Base-by-base conservation (phyloP, 2,329 filamentous ascomycete species). In the Penicillium sp. region DNA sequence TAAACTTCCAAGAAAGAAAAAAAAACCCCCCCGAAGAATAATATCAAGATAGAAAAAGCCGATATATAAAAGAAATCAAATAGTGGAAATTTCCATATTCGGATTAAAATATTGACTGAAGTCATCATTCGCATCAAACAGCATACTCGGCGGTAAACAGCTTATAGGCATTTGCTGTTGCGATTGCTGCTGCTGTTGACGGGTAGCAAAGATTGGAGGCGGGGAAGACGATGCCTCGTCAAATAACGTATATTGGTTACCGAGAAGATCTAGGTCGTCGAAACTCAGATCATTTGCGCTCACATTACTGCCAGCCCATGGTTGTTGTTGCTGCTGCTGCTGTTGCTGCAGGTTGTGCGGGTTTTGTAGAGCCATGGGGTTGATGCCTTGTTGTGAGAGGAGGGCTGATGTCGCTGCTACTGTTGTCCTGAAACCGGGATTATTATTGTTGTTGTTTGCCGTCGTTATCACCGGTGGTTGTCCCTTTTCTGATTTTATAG, bases 51-150 rank as follows among this genome's bases (percentile, higher is more conserved):
- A 47, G n/a, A 23, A 9, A n/a, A 42, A n/a, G n/a, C n/a, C n/a
- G n/a, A n/a, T n/a, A 24, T 26, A 49, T 30, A n/a, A 51, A n/a
- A n/a, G n/a, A 24, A 45, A 47, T 63, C 61, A 72, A 40, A 70
- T 69, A 52, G 70, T 72, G 9, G 70, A 69, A 28, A 74, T 72
- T 61, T 73, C 71, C 14, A 70, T 65, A 57, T 70, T 74, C 1
- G 70, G 66, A 62, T 74, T 74, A 24, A 74, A 60, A 54, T 71
- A 74, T 57, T 73, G 70, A 49, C 70, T 73, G 56, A 74, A 72
- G 51, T 74, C 72, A 20, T 74, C 72, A 51, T 67, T 68, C 23
- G 66, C 62, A 40, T 71, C 68, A 47, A 70, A 59, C 57, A 64
- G 66, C 38, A 65, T 63, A 12, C 60, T 61, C 28, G 66, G 62